phyloP scores from a whole-genome alignment of 2,329 filamentous ascomycete species.

The Ophiostoma quercus region DNA sequence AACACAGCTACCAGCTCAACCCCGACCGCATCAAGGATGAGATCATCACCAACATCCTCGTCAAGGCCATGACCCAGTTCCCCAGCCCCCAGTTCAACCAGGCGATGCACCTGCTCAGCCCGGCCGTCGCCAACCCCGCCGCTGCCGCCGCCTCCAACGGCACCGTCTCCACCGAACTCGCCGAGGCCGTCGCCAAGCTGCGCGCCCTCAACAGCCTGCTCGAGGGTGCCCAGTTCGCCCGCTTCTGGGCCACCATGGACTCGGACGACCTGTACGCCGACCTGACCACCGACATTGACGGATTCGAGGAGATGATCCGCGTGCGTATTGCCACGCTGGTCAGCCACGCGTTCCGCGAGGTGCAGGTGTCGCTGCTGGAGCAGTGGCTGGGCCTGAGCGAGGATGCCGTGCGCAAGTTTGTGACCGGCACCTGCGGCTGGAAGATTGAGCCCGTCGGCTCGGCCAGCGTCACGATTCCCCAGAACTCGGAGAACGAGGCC shows the following conservation, averaged over 20 bases:
- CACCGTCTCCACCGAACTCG: slow-evolving; percentile 58
- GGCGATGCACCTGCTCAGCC: slow-evolving; percentile 86
- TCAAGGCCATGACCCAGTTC: slow-evolving; percentile 96
- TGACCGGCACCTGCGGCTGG: slow-evolving; percentile 83
- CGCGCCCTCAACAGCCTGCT: slow-evolving; percentile 79
- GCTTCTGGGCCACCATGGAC: slow-evolving; percentile 91
- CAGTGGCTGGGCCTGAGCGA: slow-evolving; percentile 67
- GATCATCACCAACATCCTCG: slow-evolving; percentile 96
- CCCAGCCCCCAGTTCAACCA: slow-evolving; percentile 93
- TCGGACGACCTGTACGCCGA: slow-evolving; percentile 94
- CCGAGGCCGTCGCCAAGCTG: slow-evolving; percentile 88
- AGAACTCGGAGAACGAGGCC: slow-evolving; percentile 96
- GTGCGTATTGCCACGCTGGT: slow-evolving; percentile 84
- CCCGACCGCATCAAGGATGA: slow-evolving; percentile 95
- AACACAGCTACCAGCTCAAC: slow-evolving; percentile 92
- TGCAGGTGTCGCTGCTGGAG: slow-evolving; percentile 63
- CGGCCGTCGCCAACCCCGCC: slow-evolving; percentile 61
- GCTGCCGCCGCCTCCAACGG: slow-evolving; percentile 48
- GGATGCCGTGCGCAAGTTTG: slow-evolving; percentile 68
- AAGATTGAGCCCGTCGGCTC: slow-evolving; percentile 60
- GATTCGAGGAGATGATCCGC: slow-evolving; percentile 91
- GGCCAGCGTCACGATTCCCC: slow-evolving; percentile 64
- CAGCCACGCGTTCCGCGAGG: slow-evolving; percentile 71
- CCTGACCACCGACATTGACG: slow-evolving; percentile 85
- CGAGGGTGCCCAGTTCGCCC: slow-evolving; percentile 80